These are phyloP conservation scores for Epicoccum nigrum DNA, from an alignment of 2,329 filamentous ascomycete genomes.

Conservation along the genomic window DNA sequence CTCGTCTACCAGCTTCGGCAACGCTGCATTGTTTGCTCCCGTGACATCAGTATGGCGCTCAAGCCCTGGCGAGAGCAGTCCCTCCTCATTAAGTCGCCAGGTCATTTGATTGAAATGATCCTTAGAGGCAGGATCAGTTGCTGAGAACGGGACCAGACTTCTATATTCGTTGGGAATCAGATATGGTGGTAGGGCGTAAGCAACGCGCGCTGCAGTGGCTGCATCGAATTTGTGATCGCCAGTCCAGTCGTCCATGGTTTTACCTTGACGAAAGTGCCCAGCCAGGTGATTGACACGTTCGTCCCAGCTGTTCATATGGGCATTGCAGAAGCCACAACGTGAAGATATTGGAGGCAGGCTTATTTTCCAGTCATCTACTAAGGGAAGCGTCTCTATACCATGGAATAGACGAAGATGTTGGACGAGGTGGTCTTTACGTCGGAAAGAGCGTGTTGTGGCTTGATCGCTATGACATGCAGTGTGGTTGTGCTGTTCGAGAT, in stretches of 20 bases:
- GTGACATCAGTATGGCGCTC: neutral
- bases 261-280: slow-evolving; percentile 32
- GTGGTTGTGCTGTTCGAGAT: slow-evolving; percentile 30
- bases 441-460: slow-evolving; percentile 32
- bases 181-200: slow-evolving; percentile 54
- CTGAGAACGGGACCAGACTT: slow-evolving; percentile 51
- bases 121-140: slow-evolving; percentile 36
- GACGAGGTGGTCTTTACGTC: slow-evolving; percentile 37
- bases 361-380: slow-evolving; percentile 33
- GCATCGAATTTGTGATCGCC: slow-evolving; percentile 38
- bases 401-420: slow-evolving; percentile 38
- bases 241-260: slow-evolving; percentile 36
- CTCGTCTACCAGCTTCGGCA: slow-evolving; percentile 31
- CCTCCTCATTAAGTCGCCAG: slow-evolving; percentile 15
- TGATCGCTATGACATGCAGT: slow-evolving; percentile 27
- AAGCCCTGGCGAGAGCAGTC: neutral
- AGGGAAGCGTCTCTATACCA: slow-evolving; percentile 40
- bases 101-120: slow-evolving; percentile 31
- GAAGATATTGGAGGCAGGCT: slow-evolving; percentile 29
- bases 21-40: neutral
- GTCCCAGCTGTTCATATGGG: slow-evolving; percentile 26
- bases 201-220: slow-evolving; percentile 50
- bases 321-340: slow-evolving; percentile 34
- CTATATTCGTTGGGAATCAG: slow-evolving; percentile 51
- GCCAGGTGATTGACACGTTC: slow-evolving; percentile 35